phyloP scores from a whole-genome alignment of 169 alveolate genomes.

The Neospora caninum region DNA sequence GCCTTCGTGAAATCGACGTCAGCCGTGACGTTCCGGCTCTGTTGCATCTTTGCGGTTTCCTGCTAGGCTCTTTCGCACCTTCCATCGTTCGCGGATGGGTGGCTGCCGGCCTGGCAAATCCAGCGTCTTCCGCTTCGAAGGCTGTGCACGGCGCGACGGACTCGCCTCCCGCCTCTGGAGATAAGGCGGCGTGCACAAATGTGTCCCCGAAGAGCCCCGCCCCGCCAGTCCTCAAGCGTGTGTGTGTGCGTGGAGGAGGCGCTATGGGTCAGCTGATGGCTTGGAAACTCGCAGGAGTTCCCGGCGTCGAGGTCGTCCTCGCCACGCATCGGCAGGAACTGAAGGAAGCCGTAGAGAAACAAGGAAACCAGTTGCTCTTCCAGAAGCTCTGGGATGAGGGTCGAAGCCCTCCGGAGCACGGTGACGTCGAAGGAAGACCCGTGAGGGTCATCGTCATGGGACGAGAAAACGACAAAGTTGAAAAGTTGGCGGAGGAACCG shows the following conservation, averaged over 20 bases:
- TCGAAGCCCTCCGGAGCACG: neutral
- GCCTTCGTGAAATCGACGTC: too few species aligned
- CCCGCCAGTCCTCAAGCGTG: conserved; percentile 2
- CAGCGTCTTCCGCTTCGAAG: neutral
- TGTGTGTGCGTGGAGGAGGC: conserved; percentile 67
- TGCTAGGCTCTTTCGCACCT: neutral
- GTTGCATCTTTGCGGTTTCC: neutral
- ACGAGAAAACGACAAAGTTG: neutral
- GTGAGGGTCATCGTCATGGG: neutral
- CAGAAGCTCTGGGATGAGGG: neutral
- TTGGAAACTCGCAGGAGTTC: conserved; percentile 57
- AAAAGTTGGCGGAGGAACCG: neutral
- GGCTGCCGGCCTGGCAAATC: neutral
- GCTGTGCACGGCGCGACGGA: neutral
- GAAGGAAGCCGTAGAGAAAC: neutral
- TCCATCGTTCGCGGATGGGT: conserved; percentile 21
- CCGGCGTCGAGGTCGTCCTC: conserved; percentile 16
- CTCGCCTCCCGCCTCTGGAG: neutral
- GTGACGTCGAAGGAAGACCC: neutral
- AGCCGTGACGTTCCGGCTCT: too few species aligned
- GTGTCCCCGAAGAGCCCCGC: neutral
- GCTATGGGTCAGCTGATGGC: conserved; percentile 68
- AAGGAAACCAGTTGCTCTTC: neutral
- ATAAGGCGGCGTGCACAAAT: neutral
- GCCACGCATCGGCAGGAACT: conserved; percentile 20